These are phyloP conservation scores for Lenzites betulinus DNA, from an alignment of 768 basidiomycete species.

Conservation along the genomic window DNA sequence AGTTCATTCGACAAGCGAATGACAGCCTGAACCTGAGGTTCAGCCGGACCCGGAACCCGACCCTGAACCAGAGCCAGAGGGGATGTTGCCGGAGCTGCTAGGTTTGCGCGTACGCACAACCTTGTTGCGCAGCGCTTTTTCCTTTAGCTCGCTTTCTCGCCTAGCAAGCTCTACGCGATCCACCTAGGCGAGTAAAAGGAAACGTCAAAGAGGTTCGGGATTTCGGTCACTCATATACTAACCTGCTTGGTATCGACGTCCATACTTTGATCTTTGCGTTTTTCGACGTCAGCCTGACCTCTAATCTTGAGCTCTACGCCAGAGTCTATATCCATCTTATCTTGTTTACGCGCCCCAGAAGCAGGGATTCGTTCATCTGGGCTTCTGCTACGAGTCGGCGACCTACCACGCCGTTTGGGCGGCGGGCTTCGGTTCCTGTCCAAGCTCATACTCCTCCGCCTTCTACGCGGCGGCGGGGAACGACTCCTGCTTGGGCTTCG, in stretches of 20 bases:
- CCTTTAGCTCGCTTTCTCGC: constrained; percentile 80
- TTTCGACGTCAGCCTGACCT: constrained; percentile 63
- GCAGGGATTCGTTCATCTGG: neutral
- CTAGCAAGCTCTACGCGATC: constrained; percentile 54
- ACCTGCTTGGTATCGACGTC: constrained; percentile 39
- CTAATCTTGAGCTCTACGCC: constrained; percentile 67
- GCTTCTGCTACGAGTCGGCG: constrained; percentile 31
- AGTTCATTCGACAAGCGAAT: too few relatives aligned
- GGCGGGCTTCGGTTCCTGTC: constrained; percentile 35
- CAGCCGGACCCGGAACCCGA: constrained; percentile 4
- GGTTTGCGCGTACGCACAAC: constrained; percentile 71
- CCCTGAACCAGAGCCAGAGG: neutral
- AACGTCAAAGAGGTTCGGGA: too few relatives aligned
- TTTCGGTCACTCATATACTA: neutral
- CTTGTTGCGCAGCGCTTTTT: constrained; percentile 80
- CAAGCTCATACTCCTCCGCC: constrained; percentile 44
- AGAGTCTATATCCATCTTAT: constrained; percentile 26
- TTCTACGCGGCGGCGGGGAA: constrained; percentile 32
- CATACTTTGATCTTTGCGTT: constrained; percentile 50
- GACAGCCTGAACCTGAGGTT: neutral
- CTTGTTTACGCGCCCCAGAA: constrained; percentile 12
- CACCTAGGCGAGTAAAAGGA: neutral
- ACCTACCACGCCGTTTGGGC: constrained; percentile 30
- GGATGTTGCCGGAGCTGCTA: constrained; percentile 24
- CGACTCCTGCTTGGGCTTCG: constrained; percentile 35